phyloP scores from a whole-genome alignment of 805 yeast species.

The Clavispora fructus region DNA sequence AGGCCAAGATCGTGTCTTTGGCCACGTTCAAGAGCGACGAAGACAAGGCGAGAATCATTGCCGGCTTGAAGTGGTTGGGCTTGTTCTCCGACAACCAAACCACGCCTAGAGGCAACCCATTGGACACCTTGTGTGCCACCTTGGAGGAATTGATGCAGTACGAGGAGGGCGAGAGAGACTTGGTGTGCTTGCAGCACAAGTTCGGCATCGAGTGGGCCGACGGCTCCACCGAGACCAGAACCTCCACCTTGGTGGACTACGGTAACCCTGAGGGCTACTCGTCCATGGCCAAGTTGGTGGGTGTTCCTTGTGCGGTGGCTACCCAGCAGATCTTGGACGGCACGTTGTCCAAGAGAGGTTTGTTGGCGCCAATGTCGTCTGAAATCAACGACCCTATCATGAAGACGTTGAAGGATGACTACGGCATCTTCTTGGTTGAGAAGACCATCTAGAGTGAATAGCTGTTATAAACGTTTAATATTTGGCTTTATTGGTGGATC shows the following conservation, averaged over 20 bases:
- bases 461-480: too few relatives aligned
- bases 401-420: slow-evolving; percentile 84
- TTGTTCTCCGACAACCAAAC: slow-evolving; percentile 71
- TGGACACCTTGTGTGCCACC: slow-evolving; percentile 95
- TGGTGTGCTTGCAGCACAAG: slow-evolving; percentile 94
- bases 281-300: slow-evolving; percentile 97
- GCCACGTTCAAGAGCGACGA: slow-evolving; percentile 76
- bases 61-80: slow-evolving; percentile 93
- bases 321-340: slow-evolving; percentile 81
- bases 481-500: too few relatives aligned
- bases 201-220: slow-evolving; percentile 96
- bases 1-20: slow-evolving; percentile 68
- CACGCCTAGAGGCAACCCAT: slow-evolving; percentile 88
- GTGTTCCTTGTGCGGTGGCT: slow-evolving; percentile 98
- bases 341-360: slow-evolving; percentile 69
- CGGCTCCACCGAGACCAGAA: slow-evolving; percentile 85
- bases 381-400: slow-evolving; percentile 88
- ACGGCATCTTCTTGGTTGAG: slow-evolving; percentile 83
- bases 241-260: slow-evolving; percentile 90
- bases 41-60: slow-evolving; percentile 80
- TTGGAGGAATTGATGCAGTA: slow-evolving; percentile 94
- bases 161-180: slow-evolving; percentile 91
- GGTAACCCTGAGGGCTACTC: slow-evolving; percentile 88
- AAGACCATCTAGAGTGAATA: slow-evolving; percentile 44
- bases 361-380: slow-evolving; percentile 88